Evolutionary conservation across 805 yeast species (phyloP).

Genomic region (Cyberlindnera subsufficiens): DNA sequence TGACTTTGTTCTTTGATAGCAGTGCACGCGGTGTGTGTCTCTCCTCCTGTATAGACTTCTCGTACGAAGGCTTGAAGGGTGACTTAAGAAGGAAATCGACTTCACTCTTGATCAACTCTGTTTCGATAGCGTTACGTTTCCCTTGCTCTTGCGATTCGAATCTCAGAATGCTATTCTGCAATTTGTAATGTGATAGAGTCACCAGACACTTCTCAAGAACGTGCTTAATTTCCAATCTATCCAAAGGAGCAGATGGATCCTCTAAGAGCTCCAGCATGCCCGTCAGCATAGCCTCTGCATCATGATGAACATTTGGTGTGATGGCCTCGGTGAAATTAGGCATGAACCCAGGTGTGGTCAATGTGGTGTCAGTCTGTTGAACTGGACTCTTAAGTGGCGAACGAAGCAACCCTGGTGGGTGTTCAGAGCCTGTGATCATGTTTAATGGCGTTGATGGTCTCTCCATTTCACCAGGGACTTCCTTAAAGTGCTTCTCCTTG

Average conservation of each 20-base stretch:
- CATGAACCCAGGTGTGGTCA: not conserved
- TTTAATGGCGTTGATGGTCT: not conserved
- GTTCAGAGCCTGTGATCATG: not conserved
- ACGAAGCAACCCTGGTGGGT: not conserved
- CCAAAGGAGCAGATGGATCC: not conserved
- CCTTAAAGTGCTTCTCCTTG: not conserved
- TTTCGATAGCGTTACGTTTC: conserved; percentile 18
- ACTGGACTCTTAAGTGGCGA: not conserved
- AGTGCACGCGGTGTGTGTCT: not conserved
- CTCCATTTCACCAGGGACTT: not conserved
- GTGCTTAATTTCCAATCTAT: not conserved
- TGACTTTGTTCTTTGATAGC: not conserved
- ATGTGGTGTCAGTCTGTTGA: not conserved
- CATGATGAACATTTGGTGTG: not conserved
- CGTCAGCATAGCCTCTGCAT: not conserved
- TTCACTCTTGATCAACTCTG: conserved; percentile 18
- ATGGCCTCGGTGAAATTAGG: not conserved
- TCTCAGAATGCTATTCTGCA: conserved; percentile 16
- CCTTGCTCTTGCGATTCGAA: conserved; percentile 16
- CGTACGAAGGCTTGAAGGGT: conserved; percentile 12
- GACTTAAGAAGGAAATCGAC: conserved; percentile 18
- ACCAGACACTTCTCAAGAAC: conserved; percentile 7
- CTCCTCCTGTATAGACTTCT: not conserved
- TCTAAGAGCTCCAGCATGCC: not conserved
- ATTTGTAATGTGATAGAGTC: conserved; percentile 15